Evolutionary conservation across 352 stramenopile genomes (phyloP), one percentile per base, ranked within the genome.

Genomic region (Phytophthora ohioensis): DNA sequence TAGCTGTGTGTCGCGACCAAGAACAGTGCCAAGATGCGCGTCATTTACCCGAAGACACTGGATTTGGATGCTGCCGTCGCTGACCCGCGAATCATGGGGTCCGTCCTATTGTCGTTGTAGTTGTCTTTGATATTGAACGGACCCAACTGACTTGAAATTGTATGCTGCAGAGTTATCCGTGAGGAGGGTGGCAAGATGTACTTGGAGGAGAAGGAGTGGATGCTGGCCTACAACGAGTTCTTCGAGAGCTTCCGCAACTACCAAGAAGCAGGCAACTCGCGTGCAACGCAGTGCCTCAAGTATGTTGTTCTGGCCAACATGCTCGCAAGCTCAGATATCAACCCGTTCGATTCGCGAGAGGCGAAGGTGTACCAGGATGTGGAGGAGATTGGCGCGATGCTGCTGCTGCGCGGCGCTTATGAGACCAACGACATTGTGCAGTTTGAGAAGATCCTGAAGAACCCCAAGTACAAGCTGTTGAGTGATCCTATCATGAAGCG

Each of bases 161-260:
- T 64, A 0, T 66, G 15, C 32, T 35, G 15, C 35, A 92, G 87
- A 4, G 75, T 95, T 45, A 97, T 98, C 57, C 82, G 90, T 45
- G 93, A 98, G 76, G 90, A 97, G 69, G 93, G 93, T 8, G 93
- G 92, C n/a, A 97, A 97, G 66, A 98, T 98, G 92, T 95, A 97
- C 71, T 78, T 98, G 80, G 83, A 92, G 48, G 84, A 97, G 72
- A 83, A 85, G 32, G 73, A 95, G 58, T 98, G 92, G 92, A 87
- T 87, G 66, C 75, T 93, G 38, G 94, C 94, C 45, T 98, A 98
- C 81, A 97, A 98, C 64, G 91, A 98, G 68, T 97, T 98, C 68
- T 98, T 97, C 38, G 92, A 97, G 78, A 95, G 91, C 61, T 98
- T 98, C 66, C 85, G 91, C 38, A 97, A 96, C 70, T 97, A 98